Conservation (phyloP, 805 yeast genomes). For the Kluyveromyces starmeri region DNA sequence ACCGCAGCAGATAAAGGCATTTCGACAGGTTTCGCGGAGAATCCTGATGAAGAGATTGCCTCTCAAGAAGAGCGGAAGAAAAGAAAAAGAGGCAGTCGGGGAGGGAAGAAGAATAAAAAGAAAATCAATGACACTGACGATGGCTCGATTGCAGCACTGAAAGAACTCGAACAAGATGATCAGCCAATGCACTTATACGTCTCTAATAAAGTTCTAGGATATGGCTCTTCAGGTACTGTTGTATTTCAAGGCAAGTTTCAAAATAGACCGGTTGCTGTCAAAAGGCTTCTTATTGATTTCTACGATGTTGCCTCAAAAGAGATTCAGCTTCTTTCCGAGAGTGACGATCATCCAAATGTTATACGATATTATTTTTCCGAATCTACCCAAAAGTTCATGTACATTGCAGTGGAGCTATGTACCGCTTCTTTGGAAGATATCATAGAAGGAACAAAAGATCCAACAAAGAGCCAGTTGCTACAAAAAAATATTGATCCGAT, state of each 20-base stretch:
- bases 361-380: conserved; percentile 91
- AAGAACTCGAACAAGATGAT: conserved; percentile 16
- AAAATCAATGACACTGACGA: conserved; percentile 5
- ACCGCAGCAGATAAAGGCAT: no score
- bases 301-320: conserved; percentile 93
- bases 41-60: no score
- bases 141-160: conserved; percentile 5
- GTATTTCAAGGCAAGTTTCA: conserved; percentile 88
- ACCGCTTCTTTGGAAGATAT: conserved; percentile 82
- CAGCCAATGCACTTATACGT: conserved; percentile 47
- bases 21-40: no score
- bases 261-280: conserved; percentile 90
- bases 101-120: conserved; percentile 56
- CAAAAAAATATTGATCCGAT: conserved; percentile 39
- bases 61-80: conserved; percentile 33
- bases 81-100: conserved; percentile 79
- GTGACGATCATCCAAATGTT: conserved; percentile 95
- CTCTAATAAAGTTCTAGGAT: conserved; percentile 74
- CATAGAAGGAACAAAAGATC: conserved; percentile 41
- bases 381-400: conserved; percentile 74
- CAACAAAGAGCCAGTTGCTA: conserved; percentile 31
- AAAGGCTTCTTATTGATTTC: conserved; percentile 85
- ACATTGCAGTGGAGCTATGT: conserved; percentile 90
- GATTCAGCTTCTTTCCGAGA: conserved; percentile 76
- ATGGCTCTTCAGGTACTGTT: conserved; percentile 95